Evolutionary conservation across 495 filamentous ascomycete species (phyloP), one percentile per base, ranked within the genome.

Genomic region (Podospora australis): DNA sequence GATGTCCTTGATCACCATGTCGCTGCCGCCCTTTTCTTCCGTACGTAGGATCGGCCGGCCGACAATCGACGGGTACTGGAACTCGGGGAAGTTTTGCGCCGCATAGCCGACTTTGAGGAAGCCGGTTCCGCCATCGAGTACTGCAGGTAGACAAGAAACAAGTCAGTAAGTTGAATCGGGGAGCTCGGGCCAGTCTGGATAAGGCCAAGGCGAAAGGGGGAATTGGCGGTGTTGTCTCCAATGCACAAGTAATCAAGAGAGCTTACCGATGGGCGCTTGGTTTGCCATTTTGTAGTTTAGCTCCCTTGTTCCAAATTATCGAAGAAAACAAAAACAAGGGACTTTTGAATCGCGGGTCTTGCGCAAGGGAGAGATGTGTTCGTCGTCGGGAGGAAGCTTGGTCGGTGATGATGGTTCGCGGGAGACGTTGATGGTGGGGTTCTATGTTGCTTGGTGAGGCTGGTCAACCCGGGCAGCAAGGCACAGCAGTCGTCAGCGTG

Each of bases 21-120:
- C 69, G 56, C 64, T 71, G 61, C 75, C 73, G 57, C 70, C 70
- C 55, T 66, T 76, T 68, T 99, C 92, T 72, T 99, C 92, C 56
- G 90, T 86, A 67, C 92, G 90, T 59, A 99, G 77, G 68, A 99
- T 97, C 40, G 92, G 92, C 57, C 94, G 87, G 65, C 92, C 92
- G 72, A 99, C 89, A 70, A 97, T 96, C 58, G 90, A 96, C 44
- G 92, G 92, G 75, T 87, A 96, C 71, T 97, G 92, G 68, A 90
- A 86, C 77, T 96, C 91, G 62, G 92, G 92, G 71, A 97, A 99
- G 74, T 99, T 97, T 79, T 97, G 87, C 54, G 81, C 90, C 51
- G 92, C 94, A 77, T 96, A 97, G 67, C 92, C 92, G 71, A 95
- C 92, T 73, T 99, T 99, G 68, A 97, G 84, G 80, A 97, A 99